Percentiles rank a stretch among this genome's conserved stretches.
Evolutionary conservation across 129 eudicot genomes (phyloP).

Genomic region (Escallonia rubra): DNA sequence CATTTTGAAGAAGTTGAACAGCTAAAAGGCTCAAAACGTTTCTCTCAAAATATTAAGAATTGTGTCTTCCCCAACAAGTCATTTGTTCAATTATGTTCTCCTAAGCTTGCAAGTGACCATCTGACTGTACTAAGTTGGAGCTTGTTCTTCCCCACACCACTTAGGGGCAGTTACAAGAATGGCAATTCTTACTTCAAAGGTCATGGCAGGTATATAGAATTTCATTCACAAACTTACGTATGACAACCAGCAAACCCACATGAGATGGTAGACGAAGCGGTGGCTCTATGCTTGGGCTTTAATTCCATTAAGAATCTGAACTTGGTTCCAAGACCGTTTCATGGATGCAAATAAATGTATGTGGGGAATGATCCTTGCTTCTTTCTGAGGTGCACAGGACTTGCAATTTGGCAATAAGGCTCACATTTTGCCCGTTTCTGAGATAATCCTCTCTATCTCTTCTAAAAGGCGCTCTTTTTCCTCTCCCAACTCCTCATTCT

Average conservation of each 20-base stretch:
- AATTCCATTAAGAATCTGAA: neutral
- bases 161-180: too few species aligned
- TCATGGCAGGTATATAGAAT: too few species aligned
- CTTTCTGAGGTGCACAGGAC: neutral
- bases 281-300: neutral
- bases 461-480: slow-evolving; percentile 71
- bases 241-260: neutral
- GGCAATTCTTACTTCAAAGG: too few species aligned
- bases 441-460: slow-evolving; percentile 60
- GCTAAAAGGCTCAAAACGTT: too few species aligned
- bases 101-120: too few species aligned
- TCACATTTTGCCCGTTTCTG: slow-evolving; percentile 48
- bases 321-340: neutral
- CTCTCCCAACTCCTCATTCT: slow-evolving; percentile 52
- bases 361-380: neutral
- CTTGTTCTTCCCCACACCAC: too few species aligned
- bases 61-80: too few species aligned
- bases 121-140: too few species aligned
- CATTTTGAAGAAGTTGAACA: too few species aligned
- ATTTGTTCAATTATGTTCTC: too few species aligned
- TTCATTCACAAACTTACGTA: neutral
- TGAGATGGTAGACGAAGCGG: neutral
- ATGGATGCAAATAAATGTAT: neutral
- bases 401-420: slow-evolving; percentile 1
- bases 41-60: too few species aligned